A percentile compares a stretch with the other conserved stretches of the same genome.
Evolutionary conservation across 306 rosid species (phyloP).

Genomic region (Myrica gale): DNA sequence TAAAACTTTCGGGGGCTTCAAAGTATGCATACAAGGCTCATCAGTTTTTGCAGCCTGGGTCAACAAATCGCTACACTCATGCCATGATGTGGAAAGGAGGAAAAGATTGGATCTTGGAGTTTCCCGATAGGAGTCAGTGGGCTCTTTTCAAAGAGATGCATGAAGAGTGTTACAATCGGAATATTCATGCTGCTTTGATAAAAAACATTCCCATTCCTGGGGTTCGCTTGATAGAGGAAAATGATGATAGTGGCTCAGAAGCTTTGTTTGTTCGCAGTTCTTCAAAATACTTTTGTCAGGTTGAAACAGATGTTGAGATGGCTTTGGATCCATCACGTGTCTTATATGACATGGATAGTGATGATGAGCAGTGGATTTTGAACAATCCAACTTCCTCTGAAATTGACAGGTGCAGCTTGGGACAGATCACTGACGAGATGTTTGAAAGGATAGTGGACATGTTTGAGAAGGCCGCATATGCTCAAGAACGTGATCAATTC

Average conservation of each 20-base stretch:
- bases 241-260: slow-evolving; percentile 56
- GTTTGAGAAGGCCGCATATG: slow-evolving; percentile 88
- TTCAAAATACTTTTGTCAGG: slow-evolving; percentile 66
- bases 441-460: slow-evolving; percentile 80
- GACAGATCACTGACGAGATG: slow-evolving; percentile 48
- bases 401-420: slow-evolving; percentile 31
- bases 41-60: slow-evolving; percentile 96
- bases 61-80: slow-evolving; percentile 92
- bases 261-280: slow-evolving; percentile 55
- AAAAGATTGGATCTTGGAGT: slow-evolving; percentile 94
- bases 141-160: slow-evolving; percentile 92
- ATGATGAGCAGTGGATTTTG: slow-evolving; percentile 78
- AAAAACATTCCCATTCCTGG: slow-evolving; percentile 98
- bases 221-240: slow-evolving; percentile 69
- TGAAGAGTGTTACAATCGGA: slow-evolving; percentile 89
- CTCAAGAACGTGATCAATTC: slow-evolving; percentile 59
- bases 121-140: slow-evolving; percentile 91
- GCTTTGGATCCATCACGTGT: slow-evolving; percentile 71
- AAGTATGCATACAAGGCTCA: slow-evolving; percentile 88
- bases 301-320: slow-evolving; percentile 84
- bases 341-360: slow-evolving; percentile 97
- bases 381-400: slow-evolving; percentile 41
- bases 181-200: slow-evolving; percentile 79
- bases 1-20: slow-evolving; percentile 65
- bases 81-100: slow-evolving; percentile 99